These are phyloP conservation scores for Suzukiozyma palmioleophila DNA, from an alignment of 1,139 yeast genomes.

Conservation along the genomic window DNA sequence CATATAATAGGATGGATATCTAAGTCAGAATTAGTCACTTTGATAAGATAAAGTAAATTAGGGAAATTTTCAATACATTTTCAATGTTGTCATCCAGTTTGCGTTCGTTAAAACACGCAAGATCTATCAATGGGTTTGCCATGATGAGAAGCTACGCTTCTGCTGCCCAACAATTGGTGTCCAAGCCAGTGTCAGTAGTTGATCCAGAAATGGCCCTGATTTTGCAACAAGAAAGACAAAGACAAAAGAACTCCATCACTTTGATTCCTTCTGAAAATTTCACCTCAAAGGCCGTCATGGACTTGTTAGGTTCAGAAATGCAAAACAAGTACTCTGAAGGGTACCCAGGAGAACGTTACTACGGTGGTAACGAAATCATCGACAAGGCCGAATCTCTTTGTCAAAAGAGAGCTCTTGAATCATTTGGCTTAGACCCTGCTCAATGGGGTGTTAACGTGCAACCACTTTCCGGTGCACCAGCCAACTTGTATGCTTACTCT, in stretches of 20 bases:
- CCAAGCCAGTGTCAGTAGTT: constrained; percentile 59
- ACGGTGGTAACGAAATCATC: constrained; percentile 94
- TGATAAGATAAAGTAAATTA: neutral
- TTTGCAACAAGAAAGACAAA: constrained; percentile 63
- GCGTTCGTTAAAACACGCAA: constrained; percentile 17
- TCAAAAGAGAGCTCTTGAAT: constrained; percentile 86
- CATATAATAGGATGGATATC: no score
- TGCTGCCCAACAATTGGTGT: constrained; percentile 49
- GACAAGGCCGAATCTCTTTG: constrained; percentile 88
- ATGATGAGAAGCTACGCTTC: constrained; percentile 38
- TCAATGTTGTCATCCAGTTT: constrained; percentile 19
- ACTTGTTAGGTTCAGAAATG: constrained; percentile 92
- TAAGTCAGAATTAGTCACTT: no score
- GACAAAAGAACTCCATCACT: constrained; percentile 88
- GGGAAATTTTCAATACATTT: neutral
- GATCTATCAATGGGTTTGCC: neutral
- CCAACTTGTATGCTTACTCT: constrained; percentile 88
- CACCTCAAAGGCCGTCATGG: constrained; percentile 93
- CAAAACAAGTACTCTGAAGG: constrained; percentile 98
- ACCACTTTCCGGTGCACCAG: constrained; percentile 93
- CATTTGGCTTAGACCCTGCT: constrained; percentile 69
- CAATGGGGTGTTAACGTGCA: constrained; percentile 97
- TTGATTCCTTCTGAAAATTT: constrained; percentile 93
- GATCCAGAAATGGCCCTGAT: constrained; percentile 87
- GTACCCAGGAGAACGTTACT: constrained; percentile 95